Percentiles rank a stretch among this genome's conserved stretches.
Conservation (phyloP, 2,329 filamentous ascomycete species). For the Fusarium lateritium region DNA sequence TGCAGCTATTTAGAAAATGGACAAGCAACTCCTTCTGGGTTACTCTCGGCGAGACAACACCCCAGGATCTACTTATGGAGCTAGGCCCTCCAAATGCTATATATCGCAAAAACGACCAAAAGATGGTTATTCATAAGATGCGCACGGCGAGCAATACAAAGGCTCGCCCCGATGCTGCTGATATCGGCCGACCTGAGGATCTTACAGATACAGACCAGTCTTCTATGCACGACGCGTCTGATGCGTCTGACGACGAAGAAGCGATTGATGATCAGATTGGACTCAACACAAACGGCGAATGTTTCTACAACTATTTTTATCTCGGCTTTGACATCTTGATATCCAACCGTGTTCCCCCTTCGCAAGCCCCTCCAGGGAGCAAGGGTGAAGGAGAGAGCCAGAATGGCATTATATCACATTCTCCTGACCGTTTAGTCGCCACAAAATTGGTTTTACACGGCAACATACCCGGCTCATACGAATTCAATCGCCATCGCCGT, state of each 20-base stretch:
- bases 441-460: conserved; percentile 95
- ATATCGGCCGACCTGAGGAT: conserved; percentile 67
- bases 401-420: conserved; percentile 58
- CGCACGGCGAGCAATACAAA: conserved; percentile 67
- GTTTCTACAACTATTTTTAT: conserved; percentile 98
- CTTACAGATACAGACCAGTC: conserved; percentile 82
- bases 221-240: conserved; percentile 78
- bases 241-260: conserved; percentile 74
- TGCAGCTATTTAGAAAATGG: conserved; percentile 83
- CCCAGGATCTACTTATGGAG: conserved; percentile 91
- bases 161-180: conserved; percentile 60
- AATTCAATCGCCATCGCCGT: conserved; percentile 94
- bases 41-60: conserved; percentile 85
- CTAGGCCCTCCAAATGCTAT: conserved; percentile 94
- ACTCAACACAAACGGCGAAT: conserved; percentile 75
- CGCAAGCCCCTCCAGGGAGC: conserved; percentile 68
- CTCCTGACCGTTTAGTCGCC: conserved; percentile 80
- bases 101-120: conserved; percentile 90
- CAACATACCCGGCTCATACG: conserved; percentile 95
- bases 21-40: conserved; percentile 79
- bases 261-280: conserved; percentile 69
- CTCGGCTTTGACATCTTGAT: conserved; percentile 94
- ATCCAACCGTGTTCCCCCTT: conserved; percentile 79
- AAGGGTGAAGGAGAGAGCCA: conserved; percentile 44
- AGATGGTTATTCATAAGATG: conserved; percentile 86